These are phyloP conservation scores for Podaxis sp. DNA, from an alignment of 768 basidiomycete genomes.

Conservation along the genomic window DNA sequence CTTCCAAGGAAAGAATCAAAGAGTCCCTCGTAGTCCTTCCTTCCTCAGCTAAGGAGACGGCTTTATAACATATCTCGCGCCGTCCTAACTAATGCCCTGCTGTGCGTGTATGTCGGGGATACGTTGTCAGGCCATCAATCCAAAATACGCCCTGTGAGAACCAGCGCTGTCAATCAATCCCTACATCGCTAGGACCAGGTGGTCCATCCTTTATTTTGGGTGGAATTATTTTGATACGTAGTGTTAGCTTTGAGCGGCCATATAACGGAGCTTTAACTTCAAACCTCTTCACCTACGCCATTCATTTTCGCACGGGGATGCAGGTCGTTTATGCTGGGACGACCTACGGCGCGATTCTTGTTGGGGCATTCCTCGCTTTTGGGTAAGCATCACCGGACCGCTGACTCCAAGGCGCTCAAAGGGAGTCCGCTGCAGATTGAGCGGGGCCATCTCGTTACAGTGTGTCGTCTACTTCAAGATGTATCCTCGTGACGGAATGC, in stretches of 20 bases:
- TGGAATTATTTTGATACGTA: not conserved
- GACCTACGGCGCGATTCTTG: conserved; percentile 42
- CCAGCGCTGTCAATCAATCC: not conserved
- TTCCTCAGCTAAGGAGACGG: not conserved
- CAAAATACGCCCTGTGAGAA: not conserved
- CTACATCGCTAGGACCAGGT: not conserved
- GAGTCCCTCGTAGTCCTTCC: not conserved
- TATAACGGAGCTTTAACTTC: not conserved
- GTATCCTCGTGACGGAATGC: conserved; percentile 31
- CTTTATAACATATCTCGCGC: no score
- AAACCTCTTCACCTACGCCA: not conserved
- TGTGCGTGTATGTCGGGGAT: no score
- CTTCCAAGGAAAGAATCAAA: not conserved
- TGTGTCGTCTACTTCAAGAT: conserved; percentile 38
- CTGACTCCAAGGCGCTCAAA: not conserved
- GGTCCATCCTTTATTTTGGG: not conserved
- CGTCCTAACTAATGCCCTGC: no score
- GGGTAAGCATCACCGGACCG: conserved; percentile 25
- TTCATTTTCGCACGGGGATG: not conserved
- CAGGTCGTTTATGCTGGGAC: conserved; percentile 24
- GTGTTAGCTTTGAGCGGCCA: not conserved
- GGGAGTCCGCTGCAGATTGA: conserved; percentile 28
- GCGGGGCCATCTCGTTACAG: conserved; percentile 41
- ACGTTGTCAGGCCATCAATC: not conserved
- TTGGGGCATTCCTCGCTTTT: conserved; percentile 40